A percentile compares a stretch with the other conserved stretches of the same genome.
Conservation (phyloP, 2,329 filamentous ascomycete genomes). For the Xylariaceae sp. region DNA sequence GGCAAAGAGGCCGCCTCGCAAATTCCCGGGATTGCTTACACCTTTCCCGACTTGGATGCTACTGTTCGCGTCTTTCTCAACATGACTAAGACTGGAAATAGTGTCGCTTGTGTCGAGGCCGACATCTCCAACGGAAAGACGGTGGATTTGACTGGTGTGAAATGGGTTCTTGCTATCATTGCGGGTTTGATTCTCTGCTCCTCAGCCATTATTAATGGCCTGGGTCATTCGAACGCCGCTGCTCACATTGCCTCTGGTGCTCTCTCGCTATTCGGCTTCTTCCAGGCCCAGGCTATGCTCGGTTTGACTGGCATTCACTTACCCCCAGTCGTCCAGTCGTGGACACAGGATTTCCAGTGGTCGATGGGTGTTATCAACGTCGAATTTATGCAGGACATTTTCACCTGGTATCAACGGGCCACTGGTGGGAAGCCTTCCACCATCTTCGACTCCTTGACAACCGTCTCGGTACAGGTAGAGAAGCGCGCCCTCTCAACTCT, state of each 20-base stretch:
- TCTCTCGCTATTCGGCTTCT: constrained; percentile 81
- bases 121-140: constrained; percentile 82
- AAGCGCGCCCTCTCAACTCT: constrained; percentile 48
- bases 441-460: constrained; percentile 69
- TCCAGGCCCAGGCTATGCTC: constrained; percentile 83
- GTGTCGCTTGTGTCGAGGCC: constrained; percentile 78
- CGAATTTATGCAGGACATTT: constrained; percentile 75
- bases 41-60: constrained; percentile 80
- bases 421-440: constrained; percentile 79
- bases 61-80: constrained; percentile 76
- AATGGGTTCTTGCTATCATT: constrained; percentile 79
- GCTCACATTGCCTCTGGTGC: constrained; percentile 85
- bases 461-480: constrained; percentile 74
- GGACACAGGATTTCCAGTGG: constrained; percentile 94
- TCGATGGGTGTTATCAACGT: constrained; percentile 86
- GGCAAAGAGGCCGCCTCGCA: constrained; percentile 55
- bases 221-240: constrained; percentile 84
- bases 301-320: constrained; percentile 75
- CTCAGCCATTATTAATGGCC: constrained; percentile 78
- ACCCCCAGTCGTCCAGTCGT: constrained; percentile 79
- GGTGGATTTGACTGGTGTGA: constrained; percentile 77
- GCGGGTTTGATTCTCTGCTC: constrained; percentile 74
- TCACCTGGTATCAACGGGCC: constrained; percentile 86
- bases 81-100: constrained; percentile 56
- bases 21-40: constrained; percentile 79